Evolutionary conservation across 2,329 filamentous ascomycete species (phyloP), one percentile per base, ranked within the genome.

Genomic region (Ophiostoma sp.): DNA sequence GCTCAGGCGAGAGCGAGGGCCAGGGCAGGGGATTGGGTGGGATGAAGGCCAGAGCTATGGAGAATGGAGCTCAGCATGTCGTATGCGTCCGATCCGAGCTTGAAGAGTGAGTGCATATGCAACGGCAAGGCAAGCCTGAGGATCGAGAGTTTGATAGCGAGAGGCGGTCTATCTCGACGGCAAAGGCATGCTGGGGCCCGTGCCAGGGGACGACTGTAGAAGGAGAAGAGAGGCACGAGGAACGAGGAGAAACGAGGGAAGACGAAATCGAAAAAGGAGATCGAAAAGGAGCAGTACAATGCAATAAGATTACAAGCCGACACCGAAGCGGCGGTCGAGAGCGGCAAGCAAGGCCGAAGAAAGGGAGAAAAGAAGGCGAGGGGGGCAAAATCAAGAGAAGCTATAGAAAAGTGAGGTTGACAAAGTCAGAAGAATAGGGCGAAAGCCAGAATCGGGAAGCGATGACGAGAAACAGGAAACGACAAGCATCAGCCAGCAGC

Each of bases 401-500:
- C 62, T 64, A 41, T 27, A 45, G 62, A 64, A 64, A 64, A 64
- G 63, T 64, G 63, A 64, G 63, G 63, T 64, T 64, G 42, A 47
- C n/a, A 64, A 64, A 64, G 62, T 64, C 62, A 41, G 27, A 63
- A 64, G 2, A 45, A 64, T 18, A 64, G 16, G 27, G 16, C 5
- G 7, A 27, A 45, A 5, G 40, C 6, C 5, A 42, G 3, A 64
- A 16, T 41, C 14, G 60, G 62, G 27, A 45, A 18, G 49, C 8
- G 49, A 55, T 55, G 49, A 36, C n/a, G 49, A 55, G 49, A 27
- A 55, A 18, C 27, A 11, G n/a, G n/a, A 55, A 27, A 27, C 4
- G 18, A n/a, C 27, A 42, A 2, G n/a, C 12, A 27, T 16, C 42
- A 42, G 38, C 27, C 27, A 27, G 27, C 27, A 41, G 40, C n/a